phyloP scores from a whole-genome alignment of 2,329 filamentous ascomycete species.

The Cadophora sp. region DNA sequence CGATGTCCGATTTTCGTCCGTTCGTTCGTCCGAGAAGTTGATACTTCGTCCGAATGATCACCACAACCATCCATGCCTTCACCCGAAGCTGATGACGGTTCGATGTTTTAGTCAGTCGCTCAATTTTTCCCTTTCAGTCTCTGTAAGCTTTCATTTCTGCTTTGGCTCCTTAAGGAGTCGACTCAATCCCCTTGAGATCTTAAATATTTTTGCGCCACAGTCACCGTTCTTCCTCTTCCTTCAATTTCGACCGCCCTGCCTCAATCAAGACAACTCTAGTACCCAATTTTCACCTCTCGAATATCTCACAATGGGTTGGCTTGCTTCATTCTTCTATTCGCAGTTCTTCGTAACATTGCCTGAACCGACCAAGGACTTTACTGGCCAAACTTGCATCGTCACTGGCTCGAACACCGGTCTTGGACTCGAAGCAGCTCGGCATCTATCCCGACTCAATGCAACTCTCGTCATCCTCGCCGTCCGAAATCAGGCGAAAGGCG shows the following conservation, averaged over 20 bases:
- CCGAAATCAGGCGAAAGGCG: slow-evolving; percentile 47
- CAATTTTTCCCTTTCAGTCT: too few relatives aligned
- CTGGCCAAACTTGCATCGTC: slow-evolving; percentile 46
- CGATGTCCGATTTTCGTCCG: neutral
- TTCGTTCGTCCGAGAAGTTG: neutral
- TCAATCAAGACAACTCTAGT: neutral
- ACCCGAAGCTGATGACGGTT: too few relatives aligned
- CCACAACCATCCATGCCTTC: neutral
- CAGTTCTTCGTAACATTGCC: slow-evolving; percentile 30
- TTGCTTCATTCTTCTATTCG: slow-evolving; percentile 28
- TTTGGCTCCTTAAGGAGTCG: neutral
- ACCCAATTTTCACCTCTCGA: too few relatives aligned
- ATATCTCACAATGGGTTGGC: slow-evolving; percentile 5
- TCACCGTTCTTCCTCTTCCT: too few relatives aligned
- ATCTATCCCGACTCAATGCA: slow-evolving; percentile 43
- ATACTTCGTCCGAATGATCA: neutral
- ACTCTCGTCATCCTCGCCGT: slow-evolving; percentile 51
- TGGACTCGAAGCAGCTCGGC: slow-evolving; percentile 49
- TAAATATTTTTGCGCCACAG: too few relatives aligned
- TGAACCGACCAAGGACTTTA: slow-evolving; percentile 29
- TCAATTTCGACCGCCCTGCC: too few relatives aligned
- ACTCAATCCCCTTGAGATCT: too few relatives aligned
- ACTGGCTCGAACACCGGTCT: slow-evolving; percentile 53
- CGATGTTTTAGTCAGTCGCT: too few relatives aligned
- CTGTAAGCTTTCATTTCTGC: neutral